phyloP scores from a whole-genome alignment of 1,139 yeast species.

The Debaryomycetaceae sp. region DNA sequence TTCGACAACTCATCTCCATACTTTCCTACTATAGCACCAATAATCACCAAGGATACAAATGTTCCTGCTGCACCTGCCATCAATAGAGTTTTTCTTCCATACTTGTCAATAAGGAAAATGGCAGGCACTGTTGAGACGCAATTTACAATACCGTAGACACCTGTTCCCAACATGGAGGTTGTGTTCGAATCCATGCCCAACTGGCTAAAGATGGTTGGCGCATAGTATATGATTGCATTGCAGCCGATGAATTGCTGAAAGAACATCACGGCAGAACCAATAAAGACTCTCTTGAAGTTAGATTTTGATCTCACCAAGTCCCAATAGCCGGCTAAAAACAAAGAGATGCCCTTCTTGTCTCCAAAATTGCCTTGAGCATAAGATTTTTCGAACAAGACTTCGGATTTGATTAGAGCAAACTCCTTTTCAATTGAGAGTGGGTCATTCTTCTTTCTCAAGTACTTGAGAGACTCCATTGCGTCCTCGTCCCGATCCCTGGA shows the following conservation, averaged over 20 bases:
- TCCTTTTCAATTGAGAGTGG: constrained; percentile 37
- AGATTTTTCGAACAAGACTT: constrained; percentile 24
- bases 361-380: constrained; percentile 1
- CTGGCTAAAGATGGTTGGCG: constrained; percentile 61
- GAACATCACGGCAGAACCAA: constrained; percentile 59
- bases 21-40: constrained; percentile 41
- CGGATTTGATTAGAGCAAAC: constrained; percentile 31
- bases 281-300: constrained; percentile 51
- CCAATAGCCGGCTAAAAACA: constrained; percentile 36
- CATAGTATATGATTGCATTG: constrained; percentile 67
- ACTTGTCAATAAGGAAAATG: constrained; percentile 57
- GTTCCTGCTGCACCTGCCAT: constrained; percentile 50
- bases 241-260: constrained; percentile 64
- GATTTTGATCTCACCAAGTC: constrained; percentile 55
- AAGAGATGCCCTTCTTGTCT: constrained; percentile 27
- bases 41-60: constrained; percentile 36
- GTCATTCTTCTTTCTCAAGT: constrained; percentile 38
- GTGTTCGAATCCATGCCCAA: constrained; percentile 47
- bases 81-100: constrained; percentile 64
- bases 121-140: constrained; percentile 62
- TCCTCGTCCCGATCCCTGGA: constrained; percentile 50
- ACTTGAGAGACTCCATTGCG: constrained; percentile 42
- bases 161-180: constrained; percentile 31
- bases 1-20: constrained; percentile 9
- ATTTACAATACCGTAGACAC: constrained; percentile 61